Base-by-base conservation (phyloP, 129 eudicot species). In the Tanacetum coccineum region DNA sequence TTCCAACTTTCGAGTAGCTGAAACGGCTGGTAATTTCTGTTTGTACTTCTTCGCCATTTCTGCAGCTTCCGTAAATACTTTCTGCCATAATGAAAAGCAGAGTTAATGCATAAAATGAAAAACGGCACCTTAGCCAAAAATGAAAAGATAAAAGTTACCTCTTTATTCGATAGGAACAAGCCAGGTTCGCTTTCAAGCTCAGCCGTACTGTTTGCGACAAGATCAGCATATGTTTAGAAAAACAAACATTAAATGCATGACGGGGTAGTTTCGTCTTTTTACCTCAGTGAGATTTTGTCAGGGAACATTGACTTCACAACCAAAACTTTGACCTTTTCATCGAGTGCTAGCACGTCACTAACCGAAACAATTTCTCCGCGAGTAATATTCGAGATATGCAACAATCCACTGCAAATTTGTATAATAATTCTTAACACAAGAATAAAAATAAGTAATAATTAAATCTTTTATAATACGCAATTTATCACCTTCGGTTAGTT, bases 181-280 rank as follows among this genome's bases (percentile, higher is more conserved):
- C 98, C 98, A 22, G 98, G 96, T 74, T 85, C 96, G 51, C 98
- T 88, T 78, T 92, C 98, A 54, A 92, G 95, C 17, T 83, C 96
- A 10, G 89, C 91, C 32, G 80, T 88, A 57, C 98, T 92, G 87
- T 77, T 78, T 28, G 17, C 60, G 52, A 76, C 61, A 72, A 70
- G 25, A 78, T 36, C 39, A 66, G 22, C 9, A 20, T 30, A 45
- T 57, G 22, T 20, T 44, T 48, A 32, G 55, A 66, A 25, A 19
- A 9, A 20, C 1, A 50, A 18, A 46, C 73, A 49, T 45, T 45
- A 3, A 55, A 44, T 54, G 42, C 42, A 2, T 7, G 42, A 36
- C 1, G 42, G 42, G 42, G 42, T 9, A 36, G 42, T 36, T 44
- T 64, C 12, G 45, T 47, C 54, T 36, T 56, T 72, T 71, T 70